phyloP scores from a whole-genome alignment of 352 stramenopile genomes.

The Peronospora belbahrii region DNA sequence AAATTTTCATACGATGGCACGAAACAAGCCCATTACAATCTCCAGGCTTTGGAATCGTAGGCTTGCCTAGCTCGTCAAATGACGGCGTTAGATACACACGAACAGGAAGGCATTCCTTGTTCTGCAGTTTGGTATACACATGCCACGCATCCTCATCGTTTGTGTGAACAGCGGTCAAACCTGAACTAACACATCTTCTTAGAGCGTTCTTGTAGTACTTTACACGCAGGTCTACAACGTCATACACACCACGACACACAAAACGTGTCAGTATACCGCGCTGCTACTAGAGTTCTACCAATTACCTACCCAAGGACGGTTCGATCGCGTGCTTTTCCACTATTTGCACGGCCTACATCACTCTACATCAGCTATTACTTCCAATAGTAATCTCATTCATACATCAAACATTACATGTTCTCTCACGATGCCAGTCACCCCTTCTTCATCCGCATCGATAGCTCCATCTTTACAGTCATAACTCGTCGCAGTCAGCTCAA shows the following conservation, averaged over 20 bases:
- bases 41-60: constrained; percentile 30
- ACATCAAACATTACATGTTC: constrained; percentile 37
- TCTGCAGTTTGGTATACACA: constrained; percentile 75
- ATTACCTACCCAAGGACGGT: constrained; percentile 42
- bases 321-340: constrained; percentile 69
- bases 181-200: constrained; percentile 55
- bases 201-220: constrained; percentile 60
- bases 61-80: constrained; percentile 54
- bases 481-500: constrained; percentile 31
- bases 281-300: neutral
- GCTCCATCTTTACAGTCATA: constrained; percentile 33
- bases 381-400: neutral
- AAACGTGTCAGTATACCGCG: neutral
- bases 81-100: constrained; percentile 74
- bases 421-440: constrained; percentile 57
- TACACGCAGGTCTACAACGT: constrained; percentile 35
- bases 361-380: neutral
- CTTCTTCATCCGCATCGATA: constrained; percentile 59
- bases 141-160: constrained; percentile 77
- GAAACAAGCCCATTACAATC: constrained; percentile 47
- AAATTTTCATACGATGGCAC: constrained; percentile 86
- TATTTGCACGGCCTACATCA: constrained; percentile 48
- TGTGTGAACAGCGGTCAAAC: constrained; percentile 81
- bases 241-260: neutral
- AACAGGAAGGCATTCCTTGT: constrained; percentile 41